Evolutionary conservation across 2,329 filamentous ascomycete species (phyloP).

Genomic region (Dactylella cylindrospora): DNA sequence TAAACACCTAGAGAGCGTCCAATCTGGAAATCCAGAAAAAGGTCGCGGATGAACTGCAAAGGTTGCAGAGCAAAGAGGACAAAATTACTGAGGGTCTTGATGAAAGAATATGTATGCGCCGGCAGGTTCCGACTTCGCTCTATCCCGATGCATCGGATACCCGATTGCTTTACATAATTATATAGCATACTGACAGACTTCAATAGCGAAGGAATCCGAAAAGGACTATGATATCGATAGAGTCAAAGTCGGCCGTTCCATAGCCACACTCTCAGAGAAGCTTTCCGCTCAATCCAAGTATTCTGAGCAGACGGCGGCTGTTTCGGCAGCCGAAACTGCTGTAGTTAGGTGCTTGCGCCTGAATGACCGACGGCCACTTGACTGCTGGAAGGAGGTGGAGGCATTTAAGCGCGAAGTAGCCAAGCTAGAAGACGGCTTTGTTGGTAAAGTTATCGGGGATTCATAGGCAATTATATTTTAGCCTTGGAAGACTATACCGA

Average conservation of each 20-base stretch:
- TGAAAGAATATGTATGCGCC: constrained; percentile 14
- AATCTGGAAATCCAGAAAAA: constrained; percentile 21
- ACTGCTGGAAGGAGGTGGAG: constrained; percentile 94
- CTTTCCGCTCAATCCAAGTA: constrained; percentile 17
- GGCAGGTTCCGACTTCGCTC: neutral
- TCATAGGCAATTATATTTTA: too few relatives aligned
- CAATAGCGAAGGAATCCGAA: constrained; percentile 9
- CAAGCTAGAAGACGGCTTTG: constrained; percentile 81
- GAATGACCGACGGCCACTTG: constrained; percentile 82
- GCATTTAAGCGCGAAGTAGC: constrained; percentile 86
- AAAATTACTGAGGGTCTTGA: constrained; percentile 4
- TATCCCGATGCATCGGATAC: neutral
- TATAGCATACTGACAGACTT: neutral
- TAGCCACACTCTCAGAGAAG: constrained; percentile 29
- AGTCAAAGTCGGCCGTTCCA: constrained; percentile 19
- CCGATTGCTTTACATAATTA: neutral
- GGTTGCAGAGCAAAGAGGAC: constrained; percentile 24
- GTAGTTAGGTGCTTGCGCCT: constrained; percentile 78
- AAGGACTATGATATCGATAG: constrained; percentile 10
- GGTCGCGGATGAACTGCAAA: constrained; percentile 28
- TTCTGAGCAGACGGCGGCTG: constrained; percentile 64
- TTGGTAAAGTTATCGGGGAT: constrained; percentile 69
- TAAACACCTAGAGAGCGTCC: constrained; percentile 8
- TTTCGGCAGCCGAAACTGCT: constrained; percentile 72
- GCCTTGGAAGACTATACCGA: too few relatives aligned